A percentile compares a stretch with the other conserved stretches of the same genome.
Conservation (phyloP, 164 flowering plant genomes). For the Dillenia suffruticosa region DNA sequence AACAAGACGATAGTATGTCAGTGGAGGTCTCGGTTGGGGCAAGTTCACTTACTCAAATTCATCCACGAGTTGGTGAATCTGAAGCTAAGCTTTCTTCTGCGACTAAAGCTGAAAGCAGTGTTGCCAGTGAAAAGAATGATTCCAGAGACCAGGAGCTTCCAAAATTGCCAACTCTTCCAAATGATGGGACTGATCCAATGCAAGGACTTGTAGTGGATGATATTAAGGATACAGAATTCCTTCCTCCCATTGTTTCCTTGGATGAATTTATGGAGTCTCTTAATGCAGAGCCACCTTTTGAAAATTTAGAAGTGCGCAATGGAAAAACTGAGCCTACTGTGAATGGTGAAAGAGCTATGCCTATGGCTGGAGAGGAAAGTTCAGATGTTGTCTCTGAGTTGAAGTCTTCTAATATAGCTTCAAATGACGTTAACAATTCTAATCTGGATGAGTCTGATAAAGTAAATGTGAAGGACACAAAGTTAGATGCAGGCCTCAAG, state of each 20-base stretch:
- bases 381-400: slow-evolving; percentile 23
- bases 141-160: slow-evolving; percentile 20
- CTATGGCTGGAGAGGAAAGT: slow-evolving; percentile 30
- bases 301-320: slow-evolving; percentile 43
- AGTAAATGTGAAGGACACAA: slow-evolving; percentile 14
- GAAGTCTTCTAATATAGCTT: slow-evolving; percentile 26
- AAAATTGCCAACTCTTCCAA: slow-evolving; percentile 38
- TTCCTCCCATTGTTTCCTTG: slow-evolving; percentile 92
- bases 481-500: slow-evolving; percentile 15
- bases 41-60: slow-evolving; percentile 26
- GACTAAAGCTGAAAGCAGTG: slow-evolving; percentile 10
- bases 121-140: slow-evolving; percentile 20
- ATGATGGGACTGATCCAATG: slow-evolving; percentile 66
- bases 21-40: slow-evolving; percentile 65
- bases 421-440: slow-evolving; percentile 19
- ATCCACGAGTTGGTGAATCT: slow-evolving; percentile 20
- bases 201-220: slow-evolving; percentile 77
- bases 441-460: slow-evolving; percentile 20
- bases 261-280: slow-evolving; percentile 97
- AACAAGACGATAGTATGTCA: slow-evolving; percentile 52
- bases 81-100: slow-evolving; percentile 18
- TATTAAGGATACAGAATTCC: slow-evolving; percentile 69
- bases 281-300: slow-evolving; percentile 82
- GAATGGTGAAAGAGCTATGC: slow-evolving; percentile 28
- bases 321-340: slow-evolving; percentile 17